Evolutionary conservation across 345 rosid genomes (phyloP), one percentile per base, ranked within the genome.

Genomic region (Arabidopsis suecica): DNA sequence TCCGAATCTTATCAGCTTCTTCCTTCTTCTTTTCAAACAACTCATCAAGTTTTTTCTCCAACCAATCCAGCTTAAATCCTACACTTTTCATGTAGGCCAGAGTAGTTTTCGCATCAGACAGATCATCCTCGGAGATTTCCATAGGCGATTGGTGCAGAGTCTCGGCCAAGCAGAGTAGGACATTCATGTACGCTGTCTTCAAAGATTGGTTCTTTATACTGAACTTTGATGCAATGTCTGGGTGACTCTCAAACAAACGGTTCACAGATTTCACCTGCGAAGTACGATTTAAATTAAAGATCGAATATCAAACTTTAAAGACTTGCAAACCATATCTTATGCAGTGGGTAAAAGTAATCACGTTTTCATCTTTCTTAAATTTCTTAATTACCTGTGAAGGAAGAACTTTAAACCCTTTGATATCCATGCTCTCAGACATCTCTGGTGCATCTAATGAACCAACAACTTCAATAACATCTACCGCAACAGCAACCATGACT

Each of bases 401-500:
- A 25, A 55, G 51, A 40, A 70, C 65, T 33, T n/a, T 42, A 70
- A 70, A 30, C 18, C 65, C 65, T 3, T 69, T 69, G 25, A 69
- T 44, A 42, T 69, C 28, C 8, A 42, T 16, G 48, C 51, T 56
- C 42, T 57, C 30, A 6, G 47, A 34, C 36, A 23, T 28, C 6
- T 22, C 37, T 10, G 60, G 8, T 7, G 42, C 47, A 56, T 59
- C 50, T 40, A 23, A 22, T 3, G 3, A 1, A 0, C 36, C 44
- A 47, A 18, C 18, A 30, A 65, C 69, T 48, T 47, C 69, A 48
- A 47, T 30, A 44, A 56, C 57, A 11, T 45, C 32, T 68, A 91
- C 86, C 76, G 86, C 88, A 71, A 87, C 93, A 83, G 84, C 94
- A 65, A 91, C 71, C 7, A 84, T 65, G 57, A 85, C 81, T 4